Base-by-base conservation (phyloP, 106 monocot genomes). In the Narthecium ossifragum region DNA sequence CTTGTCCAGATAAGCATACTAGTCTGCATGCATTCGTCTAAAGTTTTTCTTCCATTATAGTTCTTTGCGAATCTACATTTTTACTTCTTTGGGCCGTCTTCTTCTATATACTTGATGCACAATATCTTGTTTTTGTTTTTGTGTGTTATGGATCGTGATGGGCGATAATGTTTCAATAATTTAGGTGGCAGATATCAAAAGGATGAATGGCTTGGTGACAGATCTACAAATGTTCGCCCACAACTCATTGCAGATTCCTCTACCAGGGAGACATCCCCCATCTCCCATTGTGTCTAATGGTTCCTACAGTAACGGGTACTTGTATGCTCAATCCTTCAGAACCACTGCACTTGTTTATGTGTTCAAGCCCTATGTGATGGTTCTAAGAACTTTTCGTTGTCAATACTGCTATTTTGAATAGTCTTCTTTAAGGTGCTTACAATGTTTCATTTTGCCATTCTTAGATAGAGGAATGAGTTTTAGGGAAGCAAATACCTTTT, bases 201-300 rank as follows among this genome's bases (percentile, higher is more conserved):
- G 85, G 54, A 88, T 83, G 74, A 93, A 93, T 62, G 76, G 85
- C 25, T 70, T 93, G 64, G 88, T 88, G 25, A 82, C 77, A 11
- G 93, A 88, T 54, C 65, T 72, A 30, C 93, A 93, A 63, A 93
- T 93, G 93, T 93, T 93, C 60, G 93, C 85, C 13, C 93, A 79
- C 64, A 82, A 89, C 14, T 77, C 77, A 1, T 60, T 93, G 71
- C 76, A 73, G 40, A 93, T 93, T 72, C 93, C 93, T 37, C 63
- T 88, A 21, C 85, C 88, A n/a, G 85, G 93, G 74, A 73, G 75
- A 61, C 88, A 85, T 45, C 81, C 77, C 0, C 82, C 79, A 22
- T 85, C 93, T 17, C 85, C 81, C n/a, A 31, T 79, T 14, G 21
- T 75, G 33, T 29, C 57, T 10, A 82, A 74, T 61, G 77, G 72